Conservation (phyloP, 2,329 filamentous ascomycete genomes). For the Penicillium janthinellum region DNA sequence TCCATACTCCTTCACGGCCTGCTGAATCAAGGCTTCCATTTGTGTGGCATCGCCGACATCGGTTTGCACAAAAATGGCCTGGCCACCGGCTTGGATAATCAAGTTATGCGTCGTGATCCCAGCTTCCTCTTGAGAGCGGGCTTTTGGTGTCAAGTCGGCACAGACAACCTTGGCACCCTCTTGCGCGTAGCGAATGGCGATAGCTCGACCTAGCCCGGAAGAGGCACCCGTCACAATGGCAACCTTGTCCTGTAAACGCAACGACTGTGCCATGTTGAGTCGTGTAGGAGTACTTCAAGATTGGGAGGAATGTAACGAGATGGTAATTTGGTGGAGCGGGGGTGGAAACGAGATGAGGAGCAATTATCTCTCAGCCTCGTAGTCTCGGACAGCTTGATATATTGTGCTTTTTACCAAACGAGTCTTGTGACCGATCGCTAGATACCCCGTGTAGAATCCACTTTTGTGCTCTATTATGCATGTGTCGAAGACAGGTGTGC, state of each 20-base stretch:
- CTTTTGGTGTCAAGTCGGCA: slow-evolving; percentile 39
- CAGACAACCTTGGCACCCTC: slow-evolving; percentile 50
- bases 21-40: slow-evolving; percentile 42
- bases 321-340: background rate
- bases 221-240: slow-evolving; percentile 52
- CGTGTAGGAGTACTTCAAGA: background rate
- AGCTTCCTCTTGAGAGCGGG: slow-evolving; percentile 27
- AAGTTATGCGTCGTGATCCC: slow-evolving; percentile 41
- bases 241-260: slow-evolving; percentile 37
- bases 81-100: slow-evolving; percentile 38
- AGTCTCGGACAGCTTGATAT: background rate
- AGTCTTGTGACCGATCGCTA: no score
- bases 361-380: background rate
- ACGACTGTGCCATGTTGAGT: background rate
- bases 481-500: no score
- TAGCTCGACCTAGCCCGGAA: slow-evolving; percentile 51
- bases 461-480: background rate
- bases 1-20: slow-evolving; percentile 41
- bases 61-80: slow-evolving; percentile 47
- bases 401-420: background rate
- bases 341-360: background rate
- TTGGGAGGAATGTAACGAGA: background rate
- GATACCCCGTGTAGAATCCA: background rate
- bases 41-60: slow-evolving; percentile 45
- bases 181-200: slow-evolving; percentile 45